phyloP scores from a whole-genome alignment of 2,329 filamentous ascomycete genomes.

The Talaromyces sp. region DNA sequence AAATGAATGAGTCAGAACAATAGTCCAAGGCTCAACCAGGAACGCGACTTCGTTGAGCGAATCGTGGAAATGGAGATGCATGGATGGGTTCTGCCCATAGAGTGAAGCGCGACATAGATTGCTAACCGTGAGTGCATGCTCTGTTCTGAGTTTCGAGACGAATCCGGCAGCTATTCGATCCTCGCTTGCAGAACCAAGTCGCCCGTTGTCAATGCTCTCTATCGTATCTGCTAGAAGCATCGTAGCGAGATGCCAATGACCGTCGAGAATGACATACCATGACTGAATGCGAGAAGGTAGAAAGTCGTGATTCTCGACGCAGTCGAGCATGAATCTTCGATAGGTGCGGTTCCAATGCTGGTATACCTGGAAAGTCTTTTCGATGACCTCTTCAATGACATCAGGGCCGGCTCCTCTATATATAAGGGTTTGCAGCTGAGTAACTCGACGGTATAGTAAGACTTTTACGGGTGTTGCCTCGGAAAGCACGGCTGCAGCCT shows the following conservation, averaged over 20 bases:
- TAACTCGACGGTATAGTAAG: conserved; percentile 57
- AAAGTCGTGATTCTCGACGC: conserved; percentile 50
- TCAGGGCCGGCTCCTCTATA: conserved; percentile 40
- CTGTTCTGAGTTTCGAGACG: conserved; percentile 42
- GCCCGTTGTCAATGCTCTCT: conserved; percentile 49
- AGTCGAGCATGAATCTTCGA: conserved; percentile 53
- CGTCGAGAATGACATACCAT: conserved; percentile 59
- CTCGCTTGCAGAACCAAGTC: conserved; percentile 25
- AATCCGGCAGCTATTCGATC: conserved; percentile 34
- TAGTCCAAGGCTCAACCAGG: conserved; percentile 62
- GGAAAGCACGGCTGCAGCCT: conserved; percentile 51
- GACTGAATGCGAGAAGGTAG: conserved; percentile 57
- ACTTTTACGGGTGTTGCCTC: conserved; percentile 60
- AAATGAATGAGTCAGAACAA: conserved; percentile 55
- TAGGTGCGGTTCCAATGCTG: conserved; percentile 57
- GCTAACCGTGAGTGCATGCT: conserved; percentile 47
- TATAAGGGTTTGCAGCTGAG: conserved; percentile 55
- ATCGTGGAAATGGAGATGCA: conserved; percentile 52
- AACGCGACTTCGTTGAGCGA: conserved; percentile 56
- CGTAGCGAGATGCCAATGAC: conserved; percentile 59
- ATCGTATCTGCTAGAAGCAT: conserved; percentile 57
- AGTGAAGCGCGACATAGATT: conserved; percentile 51
- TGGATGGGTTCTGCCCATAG: conserved; percentile 37
- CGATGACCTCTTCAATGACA: conserved; percentile 51
- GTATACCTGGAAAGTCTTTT: conserved; percentile 51